Evolutionary conservation across 2,329 filamentous ascomycete genomes (phyloP).

Genomic region (Alternaria ventricosa): DNA sequence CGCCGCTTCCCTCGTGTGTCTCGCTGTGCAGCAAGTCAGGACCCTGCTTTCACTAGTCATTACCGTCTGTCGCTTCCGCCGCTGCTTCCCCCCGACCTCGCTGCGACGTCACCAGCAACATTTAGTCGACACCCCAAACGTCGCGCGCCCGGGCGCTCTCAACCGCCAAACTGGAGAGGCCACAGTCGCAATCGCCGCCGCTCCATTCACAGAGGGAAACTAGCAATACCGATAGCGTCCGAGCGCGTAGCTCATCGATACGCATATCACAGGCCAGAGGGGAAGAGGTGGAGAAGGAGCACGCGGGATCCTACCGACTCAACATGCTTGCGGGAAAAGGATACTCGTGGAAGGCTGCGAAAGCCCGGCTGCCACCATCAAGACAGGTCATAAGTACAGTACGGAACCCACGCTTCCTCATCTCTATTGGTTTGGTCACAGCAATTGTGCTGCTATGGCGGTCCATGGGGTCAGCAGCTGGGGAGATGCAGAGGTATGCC

Average conservation of each 20-base stretch:
- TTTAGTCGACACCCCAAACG: not conserved
- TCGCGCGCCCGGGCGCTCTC: constrained; percentile 17
- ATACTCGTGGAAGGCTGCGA: constrained; percentile 89
- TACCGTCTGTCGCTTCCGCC: constrained; percentile 10
- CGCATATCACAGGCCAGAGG: constrained; percentile 42
- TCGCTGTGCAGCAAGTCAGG: not conserved
- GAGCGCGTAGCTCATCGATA: constrained; percentile 39
- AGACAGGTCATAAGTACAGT: constrained; percentile 69
- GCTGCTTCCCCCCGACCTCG: constrained; percentile 2
- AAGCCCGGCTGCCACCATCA: constrained; percentile 76
- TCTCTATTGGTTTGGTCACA: constrained; percentile 73
- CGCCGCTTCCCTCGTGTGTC: not conserved
- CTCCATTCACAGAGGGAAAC: constrained; percentile 41
- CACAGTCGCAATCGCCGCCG: constrained; percentile 29
- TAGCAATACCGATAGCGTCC: constrained; percentile 34
- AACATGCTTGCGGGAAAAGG: constrained; percentile 89
- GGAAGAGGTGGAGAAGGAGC: constrained; percentile 30
- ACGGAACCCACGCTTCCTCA: constrained; percentile 78
- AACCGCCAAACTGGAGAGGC: constrained; percentile 39
- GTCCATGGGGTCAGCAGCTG: constrained; percentile 78
- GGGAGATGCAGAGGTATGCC: constrained; percentile 87
- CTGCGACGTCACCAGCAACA: constrained; percentile 11
- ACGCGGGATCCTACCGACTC: constrained; percentile 23
- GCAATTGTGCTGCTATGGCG: constrained; percentile 86
- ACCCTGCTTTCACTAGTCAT: constrained; percentile 2